Evolutionary conservation across 2,329 filamentous ascomycete genomes (phyloP).

Genomic region (Onygenales sp.): DNA sequence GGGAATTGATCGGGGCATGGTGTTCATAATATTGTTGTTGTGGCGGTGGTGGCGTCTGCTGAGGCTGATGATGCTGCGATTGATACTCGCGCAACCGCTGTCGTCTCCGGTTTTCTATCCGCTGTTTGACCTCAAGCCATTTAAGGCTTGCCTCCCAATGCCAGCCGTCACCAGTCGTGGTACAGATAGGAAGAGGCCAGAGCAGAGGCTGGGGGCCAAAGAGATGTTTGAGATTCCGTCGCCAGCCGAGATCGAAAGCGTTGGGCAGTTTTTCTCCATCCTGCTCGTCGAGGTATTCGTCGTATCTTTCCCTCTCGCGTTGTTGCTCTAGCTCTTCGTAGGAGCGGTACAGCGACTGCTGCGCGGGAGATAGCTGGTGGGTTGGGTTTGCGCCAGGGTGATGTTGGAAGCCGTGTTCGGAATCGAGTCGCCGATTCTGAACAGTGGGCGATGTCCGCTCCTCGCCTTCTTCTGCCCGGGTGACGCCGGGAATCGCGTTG

Average conservation of each 20-base stretch:
- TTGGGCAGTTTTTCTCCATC: constrained; percentile 82
- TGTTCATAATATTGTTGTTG: constrained; percentile 20
- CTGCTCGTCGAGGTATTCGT: constrained; percentile 78
- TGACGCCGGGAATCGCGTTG: constrained; percentile 70
- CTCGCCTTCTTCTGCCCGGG: constrained; percentile 73
- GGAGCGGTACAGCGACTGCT: constrained; percentile 34
- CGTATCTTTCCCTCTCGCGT: constrained; percentile 59
- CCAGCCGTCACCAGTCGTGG: constrained; percentile 88
- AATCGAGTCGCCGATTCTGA: constrained; percentile 11
- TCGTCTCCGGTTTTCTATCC: constrained; percentile 36
- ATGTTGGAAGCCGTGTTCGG: constrained; percentile 3
- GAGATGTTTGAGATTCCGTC: constrained; percentile 67
- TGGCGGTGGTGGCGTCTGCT: constrained; percentile 5
- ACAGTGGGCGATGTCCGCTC: constrained; percentile 34
- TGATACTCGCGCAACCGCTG: constrained; percentile 22
- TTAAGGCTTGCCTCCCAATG: constrained; percentile 75
- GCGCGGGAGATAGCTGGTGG: constrained; percentile 33
- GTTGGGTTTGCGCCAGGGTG: not conserved
- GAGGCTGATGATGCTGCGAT: constrained; percentile 23
- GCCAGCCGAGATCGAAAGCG: constrained; percentile 84
- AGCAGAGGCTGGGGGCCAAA: constrained; percentile 64
- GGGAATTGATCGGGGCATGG: not conserved
- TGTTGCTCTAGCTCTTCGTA: constrained; percentile 52
- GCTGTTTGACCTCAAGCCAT: constrained; percentile 65
- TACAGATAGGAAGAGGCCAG: constrained; percentile 74